Evolutionary conservation across 805 yeast genomes (phyloP), one percentile per base, ranked within the genome.

Genomic region (Monosporozyma solicola): DNA sequence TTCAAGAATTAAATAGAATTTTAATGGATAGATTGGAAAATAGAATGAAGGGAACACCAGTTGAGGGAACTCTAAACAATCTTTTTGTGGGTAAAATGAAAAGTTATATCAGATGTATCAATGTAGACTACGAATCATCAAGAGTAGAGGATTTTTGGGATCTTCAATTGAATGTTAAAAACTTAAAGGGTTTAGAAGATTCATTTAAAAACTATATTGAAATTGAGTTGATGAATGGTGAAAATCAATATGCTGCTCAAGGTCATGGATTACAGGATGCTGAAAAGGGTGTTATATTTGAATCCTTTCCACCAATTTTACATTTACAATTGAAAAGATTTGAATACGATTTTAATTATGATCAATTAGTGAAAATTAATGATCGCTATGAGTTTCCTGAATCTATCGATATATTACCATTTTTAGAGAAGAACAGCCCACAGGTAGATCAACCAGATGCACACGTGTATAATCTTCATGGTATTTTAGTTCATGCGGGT

Each of bases 131-230:
- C 67, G 98, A 94, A 71, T 85, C 95, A 41, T 82, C 96, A 2
- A 79, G 97, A 56, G 80, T 78, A 3, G 99, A 94, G 68, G 98
- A 94, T 65, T 94, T 87, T 64, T 94, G 99, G 99, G 99, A 94
- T 73, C 87, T 94, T 56, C 99, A 94, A 69, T 74, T 94, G 55
- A 94, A 94, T 63, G 99, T 94, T 25, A 89, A 88, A 65, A 85
- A 90, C 37, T 77, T 90, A 74, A 76, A 74, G 51, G 82, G 83
- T 61, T 76, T 94, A 48, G 73, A 80, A 52, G 84, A 83, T 51
- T 84, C 97, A 0, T 94, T 94, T 69, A 79, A 81, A 50, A 87
- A 90, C 66, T 94, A 94, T 66, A 82, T 91, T 52, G 95, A 89
- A 59, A 83, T 84, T 32, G 99, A 94, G 71, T 76, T 87, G 68